Evolutionary conservation across 1,284 basidiomycete species (phyloP).

Genomic region (Filobasidium uniguttulatum): DNA sequence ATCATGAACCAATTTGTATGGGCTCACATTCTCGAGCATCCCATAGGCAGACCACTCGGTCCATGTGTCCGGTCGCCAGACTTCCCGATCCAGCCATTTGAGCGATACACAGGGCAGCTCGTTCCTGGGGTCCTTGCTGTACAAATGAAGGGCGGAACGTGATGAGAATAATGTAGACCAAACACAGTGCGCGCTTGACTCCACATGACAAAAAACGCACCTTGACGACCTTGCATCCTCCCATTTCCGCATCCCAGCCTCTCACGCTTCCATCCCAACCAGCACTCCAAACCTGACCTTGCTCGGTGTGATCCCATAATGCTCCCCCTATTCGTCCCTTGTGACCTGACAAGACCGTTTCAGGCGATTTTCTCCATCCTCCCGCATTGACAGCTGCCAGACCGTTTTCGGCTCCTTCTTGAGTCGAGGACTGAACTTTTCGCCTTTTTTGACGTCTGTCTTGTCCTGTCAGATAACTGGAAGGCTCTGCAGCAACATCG

Average conservation of each 20-base stretch:
- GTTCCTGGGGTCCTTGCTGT: constrained; percentile 38
- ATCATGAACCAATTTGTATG: too few relatives aligned
- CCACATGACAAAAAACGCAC: constrained; percentile 20
- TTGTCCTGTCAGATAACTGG: constrained; percentile 31
- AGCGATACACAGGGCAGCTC: constrained; percentile 38
- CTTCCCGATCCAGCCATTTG: constrained; percentile 35
- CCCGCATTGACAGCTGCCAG: constrained; percentile 17
- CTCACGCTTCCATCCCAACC: constrained; percentile 41
- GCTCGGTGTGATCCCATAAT: constrained; percentile 29
- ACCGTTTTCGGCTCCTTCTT: constrained; percentile 29
- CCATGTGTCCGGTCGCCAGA: constrained; percentile 40
- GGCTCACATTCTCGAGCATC: constrained; percentile 38
- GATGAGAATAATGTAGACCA: too few relatives aligned
- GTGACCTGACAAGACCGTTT: constrained; percentile 31
- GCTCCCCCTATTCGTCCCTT: constrained; percentile 30
- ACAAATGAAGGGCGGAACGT: background rate
- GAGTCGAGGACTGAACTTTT: constrained; percentile 24
- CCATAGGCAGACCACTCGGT: constrained; percentile 41
- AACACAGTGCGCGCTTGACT: background rate
- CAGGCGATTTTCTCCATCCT: constrained; percentile 34
- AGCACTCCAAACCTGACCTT: constrained; percentile 28
- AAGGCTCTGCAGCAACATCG: constrained; percentile 33
- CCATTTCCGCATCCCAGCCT: constrained; percentile 39
- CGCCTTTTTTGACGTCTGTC: constrained; percentile 49
- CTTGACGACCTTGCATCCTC: constrained; percentile 31